Base-by-base conservation (phyloP, 805 yeast species). In the Ogataea minuta region DNA sequence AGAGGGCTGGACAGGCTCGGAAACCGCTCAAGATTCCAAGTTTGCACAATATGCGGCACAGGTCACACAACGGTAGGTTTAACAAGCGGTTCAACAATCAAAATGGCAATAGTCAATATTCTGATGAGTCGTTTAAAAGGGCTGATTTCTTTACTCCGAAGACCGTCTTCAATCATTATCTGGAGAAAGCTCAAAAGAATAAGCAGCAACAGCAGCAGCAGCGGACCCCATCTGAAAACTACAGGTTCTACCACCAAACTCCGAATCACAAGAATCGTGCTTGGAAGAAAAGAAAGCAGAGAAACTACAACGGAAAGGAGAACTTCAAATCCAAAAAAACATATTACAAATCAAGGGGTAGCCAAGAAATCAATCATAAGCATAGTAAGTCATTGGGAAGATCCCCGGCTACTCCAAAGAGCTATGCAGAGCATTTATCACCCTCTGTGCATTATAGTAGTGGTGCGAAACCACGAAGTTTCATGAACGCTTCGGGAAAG, bases 111-210 rank as follows among this genome's bases (percentile, higher is more conserved):
- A 10, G 34, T 10, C 29, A 36, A 12, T 24, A n/a, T 12, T 23
- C 44, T 4, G 56, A 50, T 28, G 54, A 48, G 10, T 29, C 46
- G 5, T 49, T 55, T 52, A 77, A 77, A 49, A 70, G 91, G 36
- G 82, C 79, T 50, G 91, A 84, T 55, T 81, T 73, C 50, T 84
- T 83, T 57, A 84, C 93, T 3, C 93, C 93, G 3, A 84, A 83
- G 39, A 77, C 89, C 17, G 82, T 79, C 5, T 75, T 79, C 52
- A 77, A 75, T 42, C 82, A 79, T 48, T 83, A 80, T 57, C 75
- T 83, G 83, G 87, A 78, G 47, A 79, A 80, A 46, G 80, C 62
- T 63, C 73, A 65, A 59, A 68, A 49, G 56, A 65, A 56, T 46
- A 60, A 56, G 41, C 52, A 60, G 44, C 60, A 48, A 48, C 56